Percentiles rank a stretch among this genome's conserved stretches.
Evolutionary conservation across 2,329 filamentous ascomycete species (phyloP).

Genomic region (Penicillium polonicum): DNA sequence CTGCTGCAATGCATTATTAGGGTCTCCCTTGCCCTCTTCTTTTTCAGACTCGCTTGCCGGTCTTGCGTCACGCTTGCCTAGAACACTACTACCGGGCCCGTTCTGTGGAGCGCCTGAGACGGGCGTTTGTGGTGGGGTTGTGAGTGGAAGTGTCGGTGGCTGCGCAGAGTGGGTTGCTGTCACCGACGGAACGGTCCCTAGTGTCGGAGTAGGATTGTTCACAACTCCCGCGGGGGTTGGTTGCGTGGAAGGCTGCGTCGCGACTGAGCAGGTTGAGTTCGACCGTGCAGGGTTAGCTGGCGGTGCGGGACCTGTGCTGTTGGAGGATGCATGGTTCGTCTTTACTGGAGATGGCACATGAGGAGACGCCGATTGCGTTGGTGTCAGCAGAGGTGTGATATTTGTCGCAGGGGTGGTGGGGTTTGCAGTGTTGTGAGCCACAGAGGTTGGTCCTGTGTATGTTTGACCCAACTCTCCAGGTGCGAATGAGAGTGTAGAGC

Average conservation of each 20-base stretch:
- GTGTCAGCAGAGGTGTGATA: constrained; percentile 69
- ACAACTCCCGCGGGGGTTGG: constrained; percentile 51
- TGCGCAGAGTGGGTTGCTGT: constrained; percentile 66
- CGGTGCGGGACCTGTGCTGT: constrained; percentile 57
- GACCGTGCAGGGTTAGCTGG: constrained; percentile 78
- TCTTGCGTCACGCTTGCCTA: constrained; percentile 52
- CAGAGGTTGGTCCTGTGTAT: constrained; percentile 57
- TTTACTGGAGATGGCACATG: constrained; percentile 54
- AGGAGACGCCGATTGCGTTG: constrained; percentile 61
- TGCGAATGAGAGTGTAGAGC: constrained; percentile 82
- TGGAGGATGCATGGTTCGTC: constrained; percentile 55
- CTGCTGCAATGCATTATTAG: constrained; percentile 43
- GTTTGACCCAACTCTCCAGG: constrained; percentile 80
- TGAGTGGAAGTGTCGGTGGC: constrained; percentile 63
- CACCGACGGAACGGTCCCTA: constrained; percentile 73
- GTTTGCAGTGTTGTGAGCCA: constrained; percentile 32
- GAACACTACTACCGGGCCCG: constrained; percentile 50
- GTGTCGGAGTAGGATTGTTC: constrained; percentile 75
- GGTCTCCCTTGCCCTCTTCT: constrained; percentile 42
- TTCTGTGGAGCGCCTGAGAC: constrained; percentile 51
- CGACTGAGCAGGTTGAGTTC: constrained; percentile 79
- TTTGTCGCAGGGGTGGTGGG: constrained; percentile 56
- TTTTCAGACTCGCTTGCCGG: constrained; percentile 45
- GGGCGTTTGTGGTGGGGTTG: constrained; percentile 89
- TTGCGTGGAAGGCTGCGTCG: constrained; percentile 56